Evolutionary conservation across 805 yeast genomes (phyloP).

Genomic region (Phaffomyces antillensis): DNA sequence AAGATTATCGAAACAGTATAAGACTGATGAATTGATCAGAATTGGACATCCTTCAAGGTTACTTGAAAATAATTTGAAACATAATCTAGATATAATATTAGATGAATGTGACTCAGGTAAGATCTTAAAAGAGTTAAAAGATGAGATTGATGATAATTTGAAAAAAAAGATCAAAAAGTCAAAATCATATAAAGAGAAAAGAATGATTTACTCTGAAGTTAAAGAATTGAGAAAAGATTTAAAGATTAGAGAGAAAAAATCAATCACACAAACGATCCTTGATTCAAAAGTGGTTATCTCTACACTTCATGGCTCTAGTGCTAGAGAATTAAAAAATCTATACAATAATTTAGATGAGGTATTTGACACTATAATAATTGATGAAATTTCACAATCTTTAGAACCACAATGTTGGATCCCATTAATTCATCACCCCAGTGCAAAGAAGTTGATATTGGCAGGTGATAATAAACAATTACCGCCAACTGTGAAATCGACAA

Average conservation of each 20-base stretch:
- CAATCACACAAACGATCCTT: constrained; percentile 49
- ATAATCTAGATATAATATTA: constrained; percentile 70
- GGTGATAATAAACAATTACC: constrained; percentile 93
- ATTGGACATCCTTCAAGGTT: constrained; percentile 93
- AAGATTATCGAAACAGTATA: constrained; percentile 39
- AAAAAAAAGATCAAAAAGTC: constrained; percentile 52
- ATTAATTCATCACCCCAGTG: constrained; percentile 48
- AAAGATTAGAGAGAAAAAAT: constrained; percentile 54
- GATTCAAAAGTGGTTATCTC: constrained; percentile 66
- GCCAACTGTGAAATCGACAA: constrained; percentile 67
- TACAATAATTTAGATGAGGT: constrained; percentile 31
- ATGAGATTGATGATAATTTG: constrained; percentile 55
- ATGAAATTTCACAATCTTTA: constrained; percentile 89
- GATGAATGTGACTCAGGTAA: constrained; percentile 51
- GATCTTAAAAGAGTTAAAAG: constrained; percentile 58
- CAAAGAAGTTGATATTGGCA: constrained; percentile 64
- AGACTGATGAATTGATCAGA: constrained; percentile 53
- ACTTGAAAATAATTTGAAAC: constrained; percentile 50
- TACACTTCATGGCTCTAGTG: constrained; percentile 85
- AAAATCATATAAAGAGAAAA: constrained; percentile 56
- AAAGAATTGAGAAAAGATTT: constrained; percentile 67
- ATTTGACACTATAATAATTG: constrained; percentile 81
- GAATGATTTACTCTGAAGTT: constrained; percentile 60
- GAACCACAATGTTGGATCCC: constrained; percentile 99
- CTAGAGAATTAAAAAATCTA: constrained; percentile 55